Evolutionary conservation across 345 rosid genomes (phyloP).

Genomic region (Raphanus sativus): DNA sequence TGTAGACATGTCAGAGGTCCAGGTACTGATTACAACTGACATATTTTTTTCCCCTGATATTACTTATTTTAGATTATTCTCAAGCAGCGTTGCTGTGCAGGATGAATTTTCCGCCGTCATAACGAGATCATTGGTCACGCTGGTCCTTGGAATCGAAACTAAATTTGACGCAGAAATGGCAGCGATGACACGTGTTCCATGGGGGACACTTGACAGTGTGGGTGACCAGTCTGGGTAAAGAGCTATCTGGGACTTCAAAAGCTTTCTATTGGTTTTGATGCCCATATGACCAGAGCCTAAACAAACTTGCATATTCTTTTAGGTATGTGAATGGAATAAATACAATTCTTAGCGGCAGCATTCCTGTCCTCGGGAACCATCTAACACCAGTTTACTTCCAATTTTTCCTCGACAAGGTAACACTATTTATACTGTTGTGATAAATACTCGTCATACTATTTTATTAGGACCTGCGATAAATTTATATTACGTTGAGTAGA

Average conservation of each 20-base stretch:
- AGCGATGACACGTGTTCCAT: slow-evolving; percentile 90
- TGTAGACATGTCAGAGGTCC: slow-evolving; percentile 87
- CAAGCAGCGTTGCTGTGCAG: slow-evolving; percentile 49
- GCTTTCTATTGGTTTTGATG: not conserved
- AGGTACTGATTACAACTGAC: slow-evolving; percentile 50
- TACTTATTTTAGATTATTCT: slow-evolving; percentile 22
- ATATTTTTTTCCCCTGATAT: not conserved
- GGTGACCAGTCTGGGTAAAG: slow-evolving; percentile 96
- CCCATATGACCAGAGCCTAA: slow-evolving; percentile 10
- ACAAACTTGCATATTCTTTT: slow-evolving; percentile 41
- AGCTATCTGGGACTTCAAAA: slow-evolving; percentile 14
- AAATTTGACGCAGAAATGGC: slow-evolving; percentile 97
- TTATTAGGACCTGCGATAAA: not conserved
- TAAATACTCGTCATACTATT: not conserved
- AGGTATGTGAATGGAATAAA: slow-evolving; percentile 46
- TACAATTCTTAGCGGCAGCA: slow-evolving; percentile 39
- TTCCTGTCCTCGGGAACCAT: slow-evolving; percentile 37
- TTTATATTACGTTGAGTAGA: not conserved
- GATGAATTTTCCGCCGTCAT: slow-evolving; percentile 96
- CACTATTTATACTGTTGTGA: slow-evolving; percentile 38
- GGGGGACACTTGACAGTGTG: slow-evolving; percentile 97
- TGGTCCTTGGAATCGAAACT: slow-evolving; percentile 93
- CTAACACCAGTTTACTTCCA: slow-evolving; percentile 42
- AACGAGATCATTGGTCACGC: slow-evolving; percentile 80
- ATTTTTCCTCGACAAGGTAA: slow-evolving; percentile 40